These are phyloP conservation scores for Pecoramyces ruminantium DNA, from an alignment of 192 early-diverging fungal species.

Conservation along the genomic window DNA sequence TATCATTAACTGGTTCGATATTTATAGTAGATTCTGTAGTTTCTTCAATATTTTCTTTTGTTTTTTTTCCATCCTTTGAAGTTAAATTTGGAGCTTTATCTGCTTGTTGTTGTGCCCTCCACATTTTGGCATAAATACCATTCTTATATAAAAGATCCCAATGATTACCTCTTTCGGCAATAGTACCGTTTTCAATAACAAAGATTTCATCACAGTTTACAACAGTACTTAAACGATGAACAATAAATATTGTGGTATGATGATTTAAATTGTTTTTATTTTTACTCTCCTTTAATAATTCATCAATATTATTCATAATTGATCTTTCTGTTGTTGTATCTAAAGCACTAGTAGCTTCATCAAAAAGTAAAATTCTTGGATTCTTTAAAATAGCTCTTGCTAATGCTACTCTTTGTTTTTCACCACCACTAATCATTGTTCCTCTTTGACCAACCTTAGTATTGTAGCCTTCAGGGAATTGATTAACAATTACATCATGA, in stretches of 20 bases:
- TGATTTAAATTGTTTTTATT: background rate
- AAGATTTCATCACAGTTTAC: slow-evolving; percentile 8
- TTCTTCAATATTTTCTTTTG: too few relatives aligned
- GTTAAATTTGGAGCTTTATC: background rate
- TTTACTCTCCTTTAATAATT: slow-evolving; percentile 12
- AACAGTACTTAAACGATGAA: slow-evolving; percentile 6
- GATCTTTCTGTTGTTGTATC: slow-evolving; percentile 35
- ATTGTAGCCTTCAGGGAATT: slow-evolving; percentile 62
- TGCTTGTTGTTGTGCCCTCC: slow-evolving; percentile 41
- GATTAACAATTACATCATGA: slow-evolving; percentile 49
- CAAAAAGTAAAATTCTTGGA: slow-evolving; percentile 61
- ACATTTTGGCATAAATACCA: slow-evolving; percentile 84
- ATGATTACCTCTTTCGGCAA: slow-evolving; percentile 26
- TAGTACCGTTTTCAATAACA: background rate
- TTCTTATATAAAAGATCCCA: slow-evolving; percentile 42
- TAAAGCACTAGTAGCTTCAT: slow-evolving; percentile 69
- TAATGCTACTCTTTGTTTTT: slow-evolving; percentile 73
- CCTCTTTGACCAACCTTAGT: slow-evolving; percentile 83
- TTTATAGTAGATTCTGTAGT: too few relatives aligned
- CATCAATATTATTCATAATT: slow-evolving; percentile 23
- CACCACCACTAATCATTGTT: slow-evolving; percentile 40
- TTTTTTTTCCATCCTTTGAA: background rate
- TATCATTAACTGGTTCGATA: too few relatives aligned
- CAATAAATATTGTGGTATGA: slow-evolving; percentile 3
- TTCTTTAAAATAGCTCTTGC: slow-evolving; percentile 89